A percentile compares a stretch with the other conserved stretches of the same genome.
These are phyloP conservation scores for Magnolia sinica DNA, from an alignment of 164 flowering plant species.

Conservation along the genomic window DNA sequence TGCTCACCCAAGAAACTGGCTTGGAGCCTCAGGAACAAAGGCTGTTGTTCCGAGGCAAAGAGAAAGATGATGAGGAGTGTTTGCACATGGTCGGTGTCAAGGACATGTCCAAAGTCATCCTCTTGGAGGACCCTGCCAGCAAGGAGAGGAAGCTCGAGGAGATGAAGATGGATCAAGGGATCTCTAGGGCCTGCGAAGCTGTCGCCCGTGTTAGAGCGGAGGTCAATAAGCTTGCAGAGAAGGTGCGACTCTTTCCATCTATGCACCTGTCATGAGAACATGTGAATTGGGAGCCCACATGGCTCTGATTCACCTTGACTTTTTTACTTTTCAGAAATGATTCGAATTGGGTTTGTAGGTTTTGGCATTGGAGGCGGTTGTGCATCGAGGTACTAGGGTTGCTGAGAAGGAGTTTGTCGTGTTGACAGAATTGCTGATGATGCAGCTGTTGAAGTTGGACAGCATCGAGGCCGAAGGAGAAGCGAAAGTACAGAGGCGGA, in stretches of 20 bases:
- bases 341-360: slow-evolving; percentile 32
- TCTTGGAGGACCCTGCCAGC: slow-evolving; percentile 45
- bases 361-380: slow-evolving; percentile 41
- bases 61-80: slow-evolving; percentile 44
- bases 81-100: slow-evolving; percentile 50
- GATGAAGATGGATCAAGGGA: slow-evolving; percentile 23
- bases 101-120: slow-evolving; percentile 48
- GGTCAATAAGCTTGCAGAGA: slow-evolving; percentile 60
- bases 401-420: slow-evolving; percentile 49
- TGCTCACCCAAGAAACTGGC: slow-evolving; percentile 41
- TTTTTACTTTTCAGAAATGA: not conserved
- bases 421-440: slow-evolving; percentile 63
- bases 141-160: slow-evolving; percentile 34
- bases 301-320: not conserved
- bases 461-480: slow-evolving; percentile 79
- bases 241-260: slow-evolving; percentile 28
- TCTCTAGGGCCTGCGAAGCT: slow-evolving; percentile 48
- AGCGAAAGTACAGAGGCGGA: slow-evolving; percentile 60
- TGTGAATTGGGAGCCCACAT: not conserved
- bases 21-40: slow-evolving; percentile 49
- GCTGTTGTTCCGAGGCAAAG: slow-evolving; percentile 58
- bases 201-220: slow-evolving; percentile 51
- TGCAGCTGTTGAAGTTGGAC: slow-evolving; percentile 64
- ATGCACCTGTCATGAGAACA: not conserved
- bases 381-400: slow-evolving; percentile 48